phyloP scores from a whole-genome alignment of 306 rosid species.

The Acacia confusa region DNA sequence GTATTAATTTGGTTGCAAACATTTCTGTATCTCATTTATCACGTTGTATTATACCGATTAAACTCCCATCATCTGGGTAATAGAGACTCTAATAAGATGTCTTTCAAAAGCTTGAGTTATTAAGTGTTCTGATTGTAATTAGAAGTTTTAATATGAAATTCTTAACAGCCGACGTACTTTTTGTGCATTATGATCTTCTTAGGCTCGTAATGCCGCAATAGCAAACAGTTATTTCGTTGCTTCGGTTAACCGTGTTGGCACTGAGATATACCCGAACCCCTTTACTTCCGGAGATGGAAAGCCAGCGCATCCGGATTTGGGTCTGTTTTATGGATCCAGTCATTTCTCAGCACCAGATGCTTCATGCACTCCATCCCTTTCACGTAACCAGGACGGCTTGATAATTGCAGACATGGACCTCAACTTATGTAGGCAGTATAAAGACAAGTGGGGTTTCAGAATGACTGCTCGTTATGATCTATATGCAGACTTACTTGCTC shows the following conservation, averaged over 20 bases:
- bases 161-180: not conserved
- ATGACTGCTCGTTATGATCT: constrained; percentile 86
- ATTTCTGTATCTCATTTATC: not conserved
- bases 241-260: not conserved
- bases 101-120: not conserved
- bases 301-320: constrained; percentile 84
- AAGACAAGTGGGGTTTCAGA: constrained; percentile 81
- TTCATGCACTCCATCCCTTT: constrained; percentile 84
- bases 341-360: constrained; percentile 86
- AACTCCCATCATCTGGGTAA: not conserved
- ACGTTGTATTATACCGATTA: not conserved
- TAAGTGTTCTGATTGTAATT: not conserved
- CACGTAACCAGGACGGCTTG: constrained; percentile 70
- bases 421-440: constrained; percentile 72
- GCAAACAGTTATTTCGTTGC: constrained; percentile 16
- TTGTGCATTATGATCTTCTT: not conserved
- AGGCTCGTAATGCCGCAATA: constrained; percentile 17
- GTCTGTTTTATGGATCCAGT: constrained; percentile 90
- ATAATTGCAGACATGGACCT: constrained; percentile 88
- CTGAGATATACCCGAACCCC: constrained; percentile 62
- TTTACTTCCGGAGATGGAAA: constrained; percentile 90
- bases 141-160: not conserved
- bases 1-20: not conserved
- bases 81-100: not conserved
- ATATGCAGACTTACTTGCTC: constrained; percentile 60